phyloP scores from a whole-genome alignment of 2,329 filamentous ascomycete genomes.

The Bertia moriformis region DNA sequence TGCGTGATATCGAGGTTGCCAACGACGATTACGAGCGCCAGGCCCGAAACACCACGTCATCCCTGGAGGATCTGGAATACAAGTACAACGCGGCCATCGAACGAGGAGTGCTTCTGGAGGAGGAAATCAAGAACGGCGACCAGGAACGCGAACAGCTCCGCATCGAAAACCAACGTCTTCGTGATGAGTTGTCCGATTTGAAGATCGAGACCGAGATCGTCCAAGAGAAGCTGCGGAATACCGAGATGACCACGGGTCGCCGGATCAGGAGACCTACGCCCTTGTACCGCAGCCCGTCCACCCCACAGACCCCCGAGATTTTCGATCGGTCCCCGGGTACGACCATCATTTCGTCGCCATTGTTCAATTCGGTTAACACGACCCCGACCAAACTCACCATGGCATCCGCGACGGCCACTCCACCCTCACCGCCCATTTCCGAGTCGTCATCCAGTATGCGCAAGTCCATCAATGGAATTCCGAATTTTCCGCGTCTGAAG shows the following conservation, averaged over 20 bases:
- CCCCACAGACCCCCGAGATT: constrained; percentile 58
- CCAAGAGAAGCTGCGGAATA: constrained; percentile 79
- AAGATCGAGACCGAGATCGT: constrained; percentile 91
- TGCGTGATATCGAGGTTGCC: constrained; percentile 90
- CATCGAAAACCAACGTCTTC: constrained; percentile 78
- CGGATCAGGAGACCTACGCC: constrained; percentile 32
- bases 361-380: too few species aligned
- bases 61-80: constrained; percentile 87
- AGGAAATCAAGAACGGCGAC: constrained; percentile 81
- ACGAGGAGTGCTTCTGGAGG: constrained; percentile 79
- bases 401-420: constrained; percentile 56
- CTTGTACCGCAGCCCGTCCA: constrained; percentile 47
- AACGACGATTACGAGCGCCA: constrained; percentile 98
- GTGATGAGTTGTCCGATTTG: constrained; percentile 81
- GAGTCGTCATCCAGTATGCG: constrained; percentile 57
- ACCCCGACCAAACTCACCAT: constrained; percentile 59
- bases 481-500: constrained; percentile 21
- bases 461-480: constrained; percentile 33
- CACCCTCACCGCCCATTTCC: constrained; percentile 86
- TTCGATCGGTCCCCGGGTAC: constrained; percentile 60
- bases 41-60: constrained; percentile 87
- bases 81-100: constrained; percentile 95
- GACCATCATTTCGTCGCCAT: constrained; percentile 81
- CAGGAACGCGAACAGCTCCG: constrained; percentile 79
- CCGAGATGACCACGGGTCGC: constrained; percentile 21